These are phyloP conservation scores for Agaricus subrufescens DNA, from an alignment of 768 basidiomycete genomes.

Conservation along the genomic window DNA sequence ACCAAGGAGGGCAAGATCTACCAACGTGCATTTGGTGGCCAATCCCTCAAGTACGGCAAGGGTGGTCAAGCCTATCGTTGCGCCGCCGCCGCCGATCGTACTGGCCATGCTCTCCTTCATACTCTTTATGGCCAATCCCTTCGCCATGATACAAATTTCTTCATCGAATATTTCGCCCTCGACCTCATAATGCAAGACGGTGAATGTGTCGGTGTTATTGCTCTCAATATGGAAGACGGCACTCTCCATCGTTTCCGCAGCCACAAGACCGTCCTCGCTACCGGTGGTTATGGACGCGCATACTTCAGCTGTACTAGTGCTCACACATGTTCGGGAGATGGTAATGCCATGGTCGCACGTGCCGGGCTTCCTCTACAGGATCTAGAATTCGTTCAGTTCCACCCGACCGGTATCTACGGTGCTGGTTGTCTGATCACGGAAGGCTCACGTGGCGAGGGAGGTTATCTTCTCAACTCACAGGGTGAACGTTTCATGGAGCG, in stretches of 20 bases:
- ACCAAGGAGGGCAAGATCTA: slow-evolving; percentile 99
- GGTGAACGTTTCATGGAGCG: slow-evolving; percentile 99
- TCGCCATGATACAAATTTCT: slow-evolving; percentile 98
- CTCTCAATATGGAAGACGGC: slow-evolving; percentile 99
- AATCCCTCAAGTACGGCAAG: slow-evolving; percentile 94
- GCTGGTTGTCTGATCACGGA: slow-evolving; percentile 99
- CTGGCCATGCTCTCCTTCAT: slow-evolving; percentile 96
- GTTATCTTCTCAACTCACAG: slow-evolving; percentile 96
- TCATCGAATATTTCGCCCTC: slow-evolving; percentile 99
- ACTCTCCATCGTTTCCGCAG: slow-evolving; percentile 97
- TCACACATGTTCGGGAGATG: slow-evolving; percentile 98
- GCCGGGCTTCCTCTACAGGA: slow-evolving; percentile 97
- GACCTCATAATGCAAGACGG: slow-evolving; percentile 99
- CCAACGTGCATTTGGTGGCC: slow-evolving; percentile 98
- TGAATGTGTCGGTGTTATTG: slow-evolving; percentile 98
- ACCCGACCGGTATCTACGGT: slow-evolving; percentile 99
- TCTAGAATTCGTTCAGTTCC: slow-evolving; percentile 99
- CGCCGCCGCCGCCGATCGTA: slow-evolving; percentile 97
- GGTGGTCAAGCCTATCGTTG: slow-evolving; percentile 99
- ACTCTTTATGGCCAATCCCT: slow-evolving; percentile 99
- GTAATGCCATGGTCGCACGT: slow-evolving; percentile 96
- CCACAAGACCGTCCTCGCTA: slow-evolving; percentile 97
- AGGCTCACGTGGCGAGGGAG: slow-evolving; percentile 98
- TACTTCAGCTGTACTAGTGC: slow-evolving; percentile 99
- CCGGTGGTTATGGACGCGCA: slow-evolving; percentile 95